These are phyloP conservation scores for Plenodomus biglobosus DNA, from an alignment of 2,329 filamentous ascomycete genomes.

Conservation along the genomic window DNA sequence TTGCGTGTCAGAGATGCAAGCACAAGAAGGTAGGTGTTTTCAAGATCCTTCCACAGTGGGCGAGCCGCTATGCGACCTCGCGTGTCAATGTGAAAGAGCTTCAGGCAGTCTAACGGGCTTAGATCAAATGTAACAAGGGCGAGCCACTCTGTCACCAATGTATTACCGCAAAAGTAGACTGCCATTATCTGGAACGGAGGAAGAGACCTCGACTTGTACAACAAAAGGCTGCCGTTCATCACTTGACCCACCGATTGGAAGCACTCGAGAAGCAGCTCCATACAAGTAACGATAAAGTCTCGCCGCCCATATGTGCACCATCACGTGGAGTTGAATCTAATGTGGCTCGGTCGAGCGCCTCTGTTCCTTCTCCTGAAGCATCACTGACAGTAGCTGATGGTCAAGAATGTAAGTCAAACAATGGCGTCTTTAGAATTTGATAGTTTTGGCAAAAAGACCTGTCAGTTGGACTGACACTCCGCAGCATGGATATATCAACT, in stretches of 20 bases:
- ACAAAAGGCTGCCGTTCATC: conserved; percentile 21
- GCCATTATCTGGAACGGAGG: conserved; percentile 32
- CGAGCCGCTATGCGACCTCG: not conserved
- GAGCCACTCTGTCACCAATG: conserved; percentile 32
- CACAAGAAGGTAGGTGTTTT: conserved; percentile 9
- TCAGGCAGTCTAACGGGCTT: not conserved
- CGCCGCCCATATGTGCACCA: conserved; percentile 1
- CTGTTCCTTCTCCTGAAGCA: conserved; percentile 14
- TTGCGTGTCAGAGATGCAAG: conserved; percentile 26
- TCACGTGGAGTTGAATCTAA: conserved; percentile 1
- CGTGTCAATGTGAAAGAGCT: not conserved
- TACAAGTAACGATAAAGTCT: conserved; percentile 1
- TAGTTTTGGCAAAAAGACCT: no score
- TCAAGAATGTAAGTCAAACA: conserved; percentile 23
- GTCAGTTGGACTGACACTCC: not conserved
- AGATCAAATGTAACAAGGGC: conserved; percentile 35
- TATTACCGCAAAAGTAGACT: conserved; percentile 24
- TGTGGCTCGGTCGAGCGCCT: conserved; percentile 1
- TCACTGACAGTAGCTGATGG: conserved; percentile 19
- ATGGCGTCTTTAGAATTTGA: no score
- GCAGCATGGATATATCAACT: conserved; percentile 35
- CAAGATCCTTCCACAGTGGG: no score
- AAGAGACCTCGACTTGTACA: conserved; percentile 28
- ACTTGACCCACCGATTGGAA: conserved; percentile 27
- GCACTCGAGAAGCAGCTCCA: conserved; percentile 29